Base-by-base conservation (phyloP, 1,139 yeast genomes). In the Blastobotrys petasosporus region DNA sequence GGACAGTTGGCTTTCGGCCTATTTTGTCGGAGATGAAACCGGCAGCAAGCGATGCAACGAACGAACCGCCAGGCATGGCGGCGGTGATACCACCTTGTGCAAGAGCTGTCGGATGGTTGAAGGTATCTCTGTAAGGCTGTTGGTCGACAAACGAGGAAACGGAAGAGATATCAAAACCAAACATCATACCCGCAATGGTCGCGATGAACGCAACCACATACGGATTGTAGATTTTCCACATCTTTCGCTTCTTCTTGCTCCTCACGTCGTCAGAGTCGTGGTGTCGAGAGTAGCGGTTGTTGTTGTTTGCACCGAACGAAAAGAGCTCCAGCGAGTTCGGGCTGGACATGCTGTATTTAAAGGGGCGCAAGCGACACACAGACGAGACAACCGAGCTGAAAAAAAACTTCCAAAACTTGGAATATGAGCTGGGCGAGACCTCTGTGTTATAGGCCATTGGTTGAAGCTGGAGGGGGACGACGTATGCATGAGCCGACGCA, bases 121-220 rank as follows among this genome's bases (percentile, higher is more conserved):
- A 68, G 25, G 25, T 20, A 20, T 69, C 67, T 32, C 71, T 70
- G 54, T 73, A 76, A 16, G 84, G 71, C 55, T 81, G 87, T 7
- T 80, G 77, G 12, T 86, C 85, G 40, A 88, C 77, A 44, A 90
- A 79, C 25, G 90, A 94, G 54, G 92, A 74, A 1, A 95, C 96
- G 6, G 94, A 82, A 4, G 97, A 87, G 41, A 90, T 87, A 64
- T 90, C 97, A 63, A 88, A 90, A 57, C 97, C 97, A 65, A 90
- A 90, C 81, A 88, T 80, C 70, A 87, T 83, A n/a, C 97, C 97
- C 3, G 96, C 90, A 47, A 88, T 80, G 25, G 96, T 87, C 2
- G 96, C 82, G n/a, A 85, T 54, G 13, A 52, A 45, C 2, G 71
- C 68, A 37, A 59, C 55, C 17, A 67, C 51, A 50, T 65, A 67